Evolutionary conservation across 208 protist species (phyloP).

Genomic region (Wallacemonas rigidus): DNA sequence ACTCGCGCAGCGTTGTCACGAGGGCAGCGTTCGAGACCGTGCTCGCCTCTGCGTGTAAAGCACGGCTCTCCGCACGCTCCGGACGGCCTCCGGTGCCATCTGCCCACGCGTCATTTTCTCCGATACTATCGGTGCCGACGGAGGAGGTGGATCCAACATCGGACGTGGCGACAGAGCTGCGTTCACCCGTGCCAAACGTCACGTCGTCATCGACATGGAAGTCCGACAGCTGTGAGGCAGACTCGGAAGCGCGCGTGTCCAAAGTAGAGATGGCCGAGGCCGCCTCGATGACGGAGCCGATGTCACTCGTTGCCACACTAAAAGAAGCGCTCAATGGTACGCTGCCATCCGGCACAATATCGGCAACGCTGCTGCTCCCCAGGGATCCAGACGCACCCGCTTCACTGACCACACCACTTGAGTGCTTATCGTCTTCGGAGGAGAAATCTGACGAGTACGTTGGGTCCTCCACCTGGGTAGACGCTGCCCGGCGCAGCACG

Average conservation of each 20-base stretch:
- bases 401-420: conserved; percentile 9
- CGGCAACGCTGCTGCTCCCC: not conserved
- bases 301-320: too few relatives aligned
- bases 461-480: not conserved
- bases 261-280: too few relatives aligned
- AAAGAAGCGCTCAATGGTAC: too few relatives aligned
- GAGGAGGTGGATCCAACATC: too few relatives aligned
- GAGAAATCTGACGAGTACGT: conserved; percentile 25
- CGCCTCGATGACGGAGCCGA: too few relatives aligned
- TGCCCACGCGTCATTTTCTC: not conserved
- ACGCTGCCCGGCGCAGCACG: conserved; percentile 22
- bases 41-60: not conserved
- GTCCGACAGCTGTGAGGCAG: too few relatives aligned
- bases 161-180: too few relatives aligned
- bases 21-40: conserved; percentile 18
- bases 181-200: too few relatives aligned
- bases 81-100: not conserved
- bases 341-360: not conserved
- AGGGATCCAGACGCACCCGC: not conserved
- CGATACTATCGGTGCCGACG: not conserved
- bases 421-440: not conserved
- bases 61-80: not conserved
- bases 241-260: too few relatives aligned
- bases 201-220: too few relatives aligned
- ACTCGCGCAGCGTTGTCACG: conserved; percentile 29